Evolutionary conservation across 495 filamentous ascomycete species (phyloP).

Genomic region (Cetradonia linearis): DNA sequence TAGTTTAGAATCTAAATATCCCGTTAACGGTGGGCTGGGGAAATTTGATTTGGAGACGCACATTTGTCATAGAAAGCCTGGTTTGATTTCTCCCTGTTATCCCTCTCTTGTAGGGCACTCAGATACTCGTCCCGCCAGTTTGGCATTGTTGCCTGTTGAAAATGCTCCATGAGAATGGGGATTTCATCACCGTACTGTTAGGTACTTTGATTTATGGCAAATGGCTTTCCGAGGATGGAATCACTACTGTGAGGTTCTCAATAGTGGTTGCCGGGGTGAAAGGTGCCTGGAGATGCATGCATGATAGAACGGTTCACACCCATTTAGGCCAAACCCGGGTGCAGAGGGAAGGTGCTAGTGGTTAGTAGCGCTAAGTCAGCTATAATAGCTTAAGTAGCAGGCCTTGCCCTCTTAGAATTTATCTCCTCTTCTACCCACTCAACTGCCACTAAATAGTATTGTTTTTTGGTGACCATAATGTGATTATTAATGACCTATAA

Average conservation of each 20-base stretch:
- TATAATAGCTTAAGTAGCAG: too few relatives aligned
- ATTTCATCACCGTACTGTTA: background rate
- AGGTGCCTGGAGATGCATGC: background rate
- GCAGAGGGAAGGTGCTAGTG: too few relatives aligned
- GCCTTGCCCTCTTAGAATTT: too few relatives aligned
- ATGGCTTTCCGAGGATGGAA: background rate
- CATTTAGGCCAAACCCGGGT: too few relatives aligned
- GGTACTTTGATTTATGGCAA: background rate
- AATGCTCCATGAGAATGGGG: background rate
- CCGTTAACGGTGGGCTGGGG: slow-evolving; percentile 10
- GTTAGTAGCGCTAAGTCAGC: too few relatives aligned
- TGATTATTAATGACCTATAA: too few relatives aligned
- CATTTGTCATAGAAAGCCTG: slow-evolving; percentile 47
- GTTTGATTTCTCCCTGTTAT: slow-evolving; percentile 49
- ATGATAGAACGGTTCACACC: too few relatives aligned
- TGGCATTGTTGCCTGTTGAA: slow-evolving; percentile 30
- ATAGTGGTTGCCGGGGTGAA: background rate
- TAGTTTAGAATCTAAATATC: slow-evolving; percentile 51
- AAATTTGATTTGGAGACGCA: slow-evolving; percentile 21
- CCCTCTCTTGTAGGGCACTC: slow-evolving; percentile 43
- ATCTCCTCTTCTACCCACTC: too few relatives aligned
- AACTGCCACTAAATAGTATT: too few relatives aligned
- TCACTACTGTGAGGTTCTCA: background rate
- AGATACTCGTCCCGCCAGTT: slow-evolving; percentile 51
- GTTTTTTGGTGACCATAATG: too few relatives aligned